Conservation (phyloP, 495 filamentous ascomycete genomes). For the Annulohypoxylon moriforme region DNA sequence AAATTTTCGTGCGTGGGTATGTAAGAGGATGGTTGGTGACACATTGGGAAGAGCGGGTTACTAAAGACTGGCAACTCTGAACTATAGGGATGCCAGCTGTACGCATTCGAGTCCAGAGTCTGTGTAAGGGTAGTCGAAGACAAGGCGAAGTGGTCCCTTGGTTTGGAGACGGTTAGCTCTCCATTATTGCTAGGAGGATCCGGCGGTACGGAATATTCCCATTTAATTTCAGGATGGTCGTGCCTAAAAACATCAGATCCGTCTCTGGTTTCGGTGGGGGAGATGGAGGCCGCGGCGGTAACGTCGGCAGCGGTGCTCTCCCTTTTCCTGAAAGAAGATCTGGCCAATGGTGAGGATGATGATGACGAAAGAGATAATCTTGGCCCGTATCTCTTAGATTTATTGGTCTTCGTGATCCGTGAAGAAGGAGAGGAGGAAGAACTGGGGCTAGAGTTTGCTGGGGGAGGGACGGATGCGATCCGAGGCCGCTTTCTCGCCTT, state of each 20-base stretch:
- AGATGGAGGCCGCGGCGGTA: constrained; percentile 18
- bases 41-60: constrained; percentile 1
- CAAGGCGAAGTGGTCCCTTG: constrained; percentile 33
- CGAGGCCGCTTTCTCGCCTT: constrained; percentile 32
- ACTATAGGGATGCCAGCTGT: constrained; percentile 14
- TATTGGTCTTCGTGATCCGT: constrained; percentile 30
- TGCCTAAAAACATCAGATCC: constrained; percentile 18
- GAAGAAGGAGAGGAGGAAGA: constrained; percentile 18
- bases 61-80: neutral
- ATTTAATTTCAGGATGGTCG: constrained; percentile 15
- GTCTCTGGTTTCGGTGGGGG: constrained; percentile 8
- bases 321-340: constrained; percentile 10
- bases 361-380: constrained; percentile 19
- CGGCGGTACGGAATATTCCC: constrained; percentile 10
- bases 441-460: constrained; percentile 26
- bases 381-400: constrained; percentile 3
- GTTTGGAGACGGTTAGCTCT: constrained; percentile 11
- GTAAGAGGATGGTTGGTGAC: constrained; percentile 4
- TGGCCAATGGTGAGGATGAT: constrained; percentile 18
- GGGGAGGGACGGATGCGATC: constrained; percentile 19
- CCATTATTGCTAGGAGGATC: constrained; percentile 9
- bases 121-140: constrained; percentile 26
- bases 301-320: constrained; percentile 20
- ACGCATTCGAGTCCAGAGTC: constrained; percentile 11
- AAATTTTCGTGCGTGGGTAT: constrained; percentile 1